These are phyloP conservation scores for Venturiaceae sp. DNA, from an alignment of 2,329 filamentous ascomycete genomes.

Conservation along the genomic window DNA sequence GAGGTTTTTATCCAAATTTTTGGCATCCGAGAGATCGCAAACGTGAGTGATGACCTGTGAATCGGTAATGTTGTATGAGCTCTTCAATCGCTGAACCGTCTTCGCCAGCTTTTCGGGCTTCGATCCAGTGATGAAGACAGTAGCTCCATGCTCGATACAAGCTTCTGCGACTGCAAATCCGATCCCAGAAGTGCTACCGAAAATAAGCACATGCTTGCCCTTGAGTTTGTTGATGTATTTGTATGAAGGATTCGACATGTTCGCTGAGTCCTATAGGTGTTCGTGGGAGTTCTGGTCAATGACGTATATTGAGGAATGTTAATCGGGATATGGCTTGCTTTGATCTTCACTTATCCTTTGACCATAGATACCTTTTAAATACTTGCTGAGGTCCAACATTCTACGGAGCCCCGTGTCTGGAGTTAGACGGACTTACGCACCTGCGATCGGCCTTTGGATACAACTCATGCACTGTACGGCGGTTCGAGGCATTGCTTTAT, in stretches of 20 bases:
- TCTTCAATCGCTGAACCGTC: conserved; percentile 35
- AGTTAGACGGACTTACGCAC: not conserved
- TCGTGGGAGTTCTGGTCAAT: too few species aligned
- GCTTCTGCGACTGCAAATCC: conserved; percentile 52
- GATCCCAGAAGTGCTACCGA: conserved; percentile 56
- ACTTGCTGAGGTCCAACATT: not conserved
- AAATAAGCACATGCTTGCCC: conserved; percentile 42
- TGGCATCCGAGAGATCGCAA: conserved; percentile 37
- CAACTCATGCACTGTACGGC: too few species aligned
- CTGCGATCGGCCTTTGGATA: not conserved
- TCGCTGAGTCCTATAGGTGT: not conserved
- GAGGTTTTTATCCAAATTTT: conserved; percentile 38
- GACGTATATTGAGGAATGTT: not conserved
- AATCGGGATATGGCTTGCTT: not conserved
- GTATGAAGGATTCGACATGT: conserved; percentile 11
- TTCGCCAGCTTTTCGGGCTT: conserved; percentile 37
- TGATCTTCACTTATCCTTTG: not conserved
- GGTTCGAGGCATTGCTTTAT: too few species aligned
- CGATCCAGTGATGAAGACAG: conserved; percentile 50
- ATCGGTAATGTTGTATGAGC: conserved; percentile 23
- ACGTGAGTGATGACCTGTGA: conserved; percentile 32
- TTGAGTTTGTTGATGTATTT: conserved; percentile 38
- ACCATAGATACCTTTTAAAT: not conserved
- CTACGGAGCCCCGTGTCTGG: not conserved
- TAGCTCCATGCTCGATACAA: conserved; percentile 39